Evolutionary conservation across 495 filamentous ascomycete genomes (phyloP).

Genomic region (Penicillium coffeae): DNA sequence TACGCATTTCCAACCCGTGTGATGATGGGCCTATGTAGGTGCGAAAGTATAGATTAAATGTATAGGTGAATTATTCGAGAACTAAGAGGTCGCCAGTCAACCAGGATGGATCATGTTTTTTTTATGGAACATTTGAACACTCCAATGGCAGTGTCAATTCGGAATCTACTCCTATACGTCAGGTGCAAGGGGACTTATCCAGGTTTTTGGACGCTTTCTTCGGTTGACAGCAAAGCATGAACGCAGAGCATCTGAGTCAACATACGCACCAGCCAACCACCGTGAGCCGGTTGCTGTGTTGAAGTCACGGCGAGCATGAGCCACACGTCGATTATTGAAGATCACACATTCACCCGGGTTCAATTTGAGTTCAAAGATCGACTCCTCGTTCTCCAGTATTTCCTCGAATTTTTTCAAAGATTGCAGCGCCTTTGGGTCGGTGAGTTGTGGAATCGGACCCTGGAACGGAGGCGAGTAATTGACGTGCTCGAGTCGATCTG

Average conservation of each 20-base stretch:
- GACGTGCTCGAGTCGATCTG: constrained; percentile 33
- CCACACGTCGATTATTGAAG: constrained; percentile 75
- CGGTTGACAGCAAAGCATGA: constrained; percentile 46
- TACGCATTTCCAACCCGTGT: no score
- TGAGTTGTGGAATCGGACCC: constrained; percentile 42
- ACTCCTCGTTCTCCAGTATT: constrained; percentile 40
- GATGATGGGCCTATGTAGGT: no score
- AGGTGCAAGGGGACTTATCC: constrained; percentile 4
- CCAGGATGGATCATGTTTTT: no score
- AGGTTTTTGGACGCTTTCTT: constrained; percentile 8
- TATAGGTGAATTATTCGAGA: no score
- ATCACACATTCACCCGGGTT: constrained; percentile 77
- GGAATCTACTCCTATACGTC: no score
- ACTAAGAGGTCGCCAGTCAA: no score
- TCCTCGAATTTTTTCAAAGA: constrained; percentile 16
- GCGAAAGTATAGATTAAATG: no score
- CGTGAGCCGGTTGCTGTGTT: constrained; percentile 51
- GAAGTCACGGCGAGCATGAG: constrained; percentile 77
- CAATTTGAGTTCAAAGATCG: constrained; percentile 66
- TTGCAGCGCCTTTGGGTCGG: constrained; percentile 48
- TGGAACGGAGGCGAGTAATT: constrained; percentile 76
- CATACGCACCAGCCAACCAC: constrained; percentile 83
- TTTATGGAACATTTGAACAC: no score
- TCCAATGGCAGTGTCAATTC: no score
- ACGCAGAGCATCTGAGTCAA: constrained; percentile 64